Evolutionary conservation across 1,284 basidiomycete species (phyloP), one percentile per base, ranked within the genome.

Genomic region (Boletus hoseneyae): DNA sequence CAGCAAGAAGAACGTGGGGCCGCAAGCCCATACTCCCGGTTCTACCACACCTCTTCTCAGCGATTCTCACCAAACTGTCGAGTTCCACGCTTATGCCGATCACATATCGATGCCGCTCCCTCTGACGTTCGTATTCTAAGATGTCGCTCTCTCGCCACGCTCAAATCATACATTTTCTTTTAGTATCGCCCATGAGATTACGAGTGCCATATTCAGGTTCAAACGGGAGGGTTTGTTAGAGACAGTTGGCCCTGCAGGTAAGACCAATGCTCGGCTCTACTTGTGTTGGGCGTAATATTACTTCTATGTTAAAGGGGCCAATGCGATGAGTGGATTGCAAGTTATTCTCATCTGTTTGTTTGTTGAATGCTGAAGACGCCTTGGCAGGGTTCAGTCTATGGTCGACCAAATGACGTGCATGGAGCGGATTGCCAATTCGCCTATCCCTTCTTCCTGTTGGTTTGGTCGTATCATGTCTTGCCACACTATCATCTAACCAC

Each of bases 341-440:
- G 78, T 62, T 12, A 9, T 30, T 46, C 16, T 21, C 13, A 11
- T 44, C 13, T 5, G 3, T 36, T 42, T 12, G 21, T 35, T 39
- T 42, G 10, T n/a, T 41, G 21, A n/a, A 36, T 45, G 9, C 51
- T 69, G 45, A 58, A 48, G 18, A 34, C 13, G 36, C 6, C 42
- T 41, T 45, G 45, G 7, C 56, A 90, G 87, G 45, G 67, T 93
- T 39, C 83, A 86, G 58, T 75, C 76, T 33, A 88, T 96, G 82
- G 83, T 90, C 1, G 88, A 91, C 59, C 86, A 93, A 66, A 76
- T 94, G 57, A 85, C 87, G 3, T 78, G 78, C 9, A 90, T 95
- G 85, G 90, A 94, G 68, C 80, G 93, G 18, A 81, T 94, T 41
- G 87, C 87, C 4, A 90, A 89, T 61, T 89, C 89, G 13, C 89